Evolutionary conservation across 139 green algal genomes (phyloP), one percentile per base, ranked within the genome.

Genomic region (Yamagishiella unicocca): DNA sequence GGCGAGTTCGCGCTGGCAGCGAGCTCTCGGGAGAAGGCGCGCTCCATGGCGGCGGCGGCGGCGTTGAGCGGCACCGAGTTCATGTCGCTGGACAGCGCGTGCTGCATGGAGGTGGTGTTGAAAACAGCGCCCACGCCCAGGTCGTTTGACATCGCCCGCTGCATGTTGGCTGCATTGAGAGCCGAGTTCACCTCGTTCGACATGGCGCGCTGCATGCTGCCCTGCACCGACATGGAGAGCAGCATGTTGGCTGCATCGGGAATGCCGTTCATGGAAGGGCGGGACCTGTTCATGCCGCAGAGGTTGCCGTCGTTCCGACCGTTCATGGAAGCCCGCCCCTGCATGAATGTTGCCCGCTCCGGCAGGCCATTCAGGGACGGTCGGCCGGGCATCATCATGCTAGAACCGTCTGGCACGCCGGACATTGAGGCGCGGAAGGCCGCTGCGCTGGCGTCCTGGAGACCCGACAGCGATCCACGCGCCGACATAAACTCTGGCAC

Each of bases 21-120:
- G 10, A 66, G 54, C 43, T 58, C 71, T 5, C 58, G 71, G 1
- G 84, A 62, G 25, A 78, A 54, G 33, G 80, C 80, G 64, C 80
- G 80, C 62, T 86, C 80, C 80, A 86, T 86, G 45, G 80, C 80
- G 19, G n/a, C 43, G 8, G 74, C 72, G 25, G 61, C 61, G 2
- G 76, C 76, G 50, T 83, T 83, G 5, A 75, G 22, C 3, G 38
- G 27, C 21, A 1, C 40, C 8, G 40, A 25, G 4, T 27, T 29
- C 27, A 62, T 31, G 31, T 75, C 79, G 19, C 25, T n/a, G 2
- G 61, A 64, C n/a, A 85, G 46, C 10, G 74, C 74, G 31, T 54
- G 74, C 31, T 82, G 74, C 74, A 82, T 67, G 40, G 74, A 62
- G 10, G 64, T 38, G 29, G 72, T 54, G 33, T 40, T 35, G 43